Base-by-base conservation (phyloP, 2,329 filamentous ascomycete species). In the Arthrobotrys pseudoclavata region DNA sequence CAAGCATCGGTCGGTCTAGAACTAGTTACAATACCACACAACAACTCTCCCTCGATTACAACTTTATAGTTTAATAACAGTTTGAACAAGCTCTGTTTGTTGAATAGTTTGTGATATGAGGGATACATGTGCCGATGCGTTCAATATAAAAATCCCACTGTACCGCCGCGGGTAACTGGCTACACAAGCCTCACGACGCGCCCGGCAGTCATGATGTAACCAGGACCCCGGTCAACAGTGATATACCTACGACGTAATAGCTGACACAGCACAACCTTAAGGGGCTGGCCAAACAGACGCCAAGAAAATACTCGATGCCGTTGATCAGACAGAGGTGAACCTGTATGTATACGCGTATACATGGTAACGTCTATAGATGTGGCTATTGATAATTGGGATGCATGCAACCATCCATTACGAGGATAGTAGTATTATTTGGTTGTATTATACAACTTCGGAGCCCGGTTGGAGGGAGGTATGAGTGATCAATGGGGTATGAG, bases 21-120 rank as follows among this genome's bases (percentile, higher is more conserved):
- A n/a, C n/a, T n/a, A n/a, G n/a, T n/a, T n/a, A n/a, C n/a, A n/a
- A 50, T 50, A 50, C 47, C 47, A 50, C 45, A 48, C 47, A 50
- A 45, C 42, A 45, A 45, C 42, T 45, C 10, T 40, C 2, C 10
- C 12, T n/a, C n/a, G n/a, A n/a, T n/a, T n/a, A n/a, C n/a, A n/a
- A n/a, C n/a, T n/a, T n/a, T n/a, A n/a, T n/a, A n/a, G n/a, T n/a
- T n/a, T n/a, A n/a, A n/a, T n/a, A n/a, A n/a, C n/a, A n/a, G 34
- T 15, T 15, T 4, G 13, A 12, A 1, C 13, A 2, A n/a, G 1
- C 10, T 42, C 37, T n/a, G 3, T 42, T n/a, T 5, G 37, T 34
- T 34, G 1, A 9, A 4, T 10, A 29, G 26, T 29, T 29, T 29
- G 7, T 29, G 26, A 29, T 7, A 29, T 7, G 3, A 29, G 26